Evolutionary conservation across 768 basidiomycete genomes (phyloP).

Genomic region (Podaxis pistillaris): DNA sequence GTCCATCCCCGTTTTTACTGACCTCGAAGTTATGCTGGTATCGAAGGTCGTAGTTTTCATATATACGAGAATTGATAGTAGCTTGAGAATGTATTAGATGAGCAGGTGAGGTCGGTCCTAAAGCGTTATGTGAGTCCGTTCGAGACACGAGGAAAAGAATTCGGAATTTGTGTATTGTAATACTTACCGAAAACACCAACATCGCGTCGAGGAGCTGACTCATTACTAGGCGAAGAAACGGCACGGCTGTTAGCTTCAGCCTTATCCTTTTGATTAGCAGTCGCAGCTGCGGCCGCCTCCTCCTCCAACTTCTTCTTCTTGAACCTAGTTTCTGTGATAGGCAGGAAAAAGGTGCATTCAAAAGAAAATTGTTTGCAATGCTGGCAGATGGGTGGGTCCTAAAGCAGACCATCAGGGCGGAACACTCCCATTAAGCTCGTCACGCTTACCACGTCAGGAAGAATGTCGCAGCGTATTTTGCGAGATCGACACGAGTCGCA

Average conservation of each 20-base stretch:
- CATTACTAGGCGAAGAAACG: conserved; percentile 34
- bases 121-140: conserved; percentile 41
- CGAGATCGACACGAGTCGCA: conserved; percentile 90
- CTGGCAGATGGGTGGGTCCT: conserved; percentile 80
- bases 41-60: conserved; percentile 84
- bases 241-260: conserved; percentile 30
- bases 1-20: conserved; percentile 77
- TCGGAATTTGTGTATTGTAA: conserved; percentile 14
- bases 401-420: conserved; percentile 7
- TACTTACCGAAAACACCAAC: conserved; percentile 62
- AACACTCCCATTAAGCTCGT: background rate
- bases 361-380: conserved; percentile 94
- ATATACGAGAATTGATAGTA: conserved; percentile 78
- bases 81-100: conserved; percentile 91
- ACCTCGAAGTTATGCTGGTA: conserved; percentile 91
- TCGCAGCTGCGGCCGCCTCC: conserved; percentile 36
- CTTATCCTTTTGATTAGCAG: conserved; percentile 27
- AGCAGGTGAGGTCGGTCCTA: conserved; percentile 85
- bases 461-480: conserved; percentile 93
- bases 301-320: conserved; percentile 92
- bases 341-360: conserved; percentile 96
- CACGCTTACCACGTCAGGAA: conserved; percentile 52
- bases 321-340: conserved; percentile 98
- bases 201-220: conserved; percentile 49
- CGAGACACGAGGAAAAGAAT: conserved; percentile 24